Base-by-base conservation (phyloP, 148 eudicot species). In the Chenopodium suecicum region DNA sequence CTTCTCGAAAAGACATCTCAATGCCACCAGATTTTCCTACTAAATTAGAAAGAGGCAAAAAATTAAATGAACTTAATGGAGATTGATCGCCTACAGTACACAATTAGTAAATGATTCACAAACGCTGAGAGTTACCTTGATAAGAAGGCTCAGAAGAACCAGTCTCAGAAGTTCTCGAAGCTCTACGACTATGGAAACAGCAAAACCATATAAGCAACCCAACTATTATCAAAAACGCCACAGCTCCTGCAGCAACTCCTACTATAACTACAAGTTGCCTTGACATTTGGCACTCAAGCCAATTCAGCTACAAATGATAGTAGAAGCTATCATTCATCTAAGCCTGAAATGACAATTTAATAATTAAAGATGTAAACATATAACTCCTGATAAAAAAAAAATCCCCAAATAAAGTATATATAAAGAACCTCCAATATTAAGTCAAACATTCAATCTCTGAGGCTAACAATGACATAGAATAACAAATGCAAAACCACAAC, bases 181-280 rank as follows among this genome's bases (percentile, higher is more conserved):
- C 78, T 71, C 86, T 89, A 85, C 91, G 85, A 75, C 68, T 81
- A 62, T 84, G 90, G 62, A 82, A 86, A 62, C 89, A 79, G 81
- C 89, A 95, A 78, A 88, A 91, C 93, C 96, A 93, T 66, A 93
- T 78, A 48, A 91, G 67, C 54, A 90, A 34, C 34, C 90, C 77
- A 58, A 87, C 54, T 74, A 95, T 68, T 58, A 83, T 92, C 80
- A 90, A 85, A 86, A 95, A 91, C 80, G 89, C 92, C 94, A 91
- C 94, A 86, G 91, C 96, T 93, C 98, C 98, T 89, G 97, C 96
- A 93, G 94, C 98, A 80, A 96, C 98, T 87, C 98, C 98, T 68
- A 95, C 74, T 79, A 92, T 87, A 79, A 92, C 92, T 88, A 96
- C 98, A 92, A 93, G 94, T 89, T 88, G 84, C 89, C 80, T 87